phyloP scores from a whole-genome alignment of 225 moss, liverwort and hornwort species.

The Polytrichum commune region DNA sequence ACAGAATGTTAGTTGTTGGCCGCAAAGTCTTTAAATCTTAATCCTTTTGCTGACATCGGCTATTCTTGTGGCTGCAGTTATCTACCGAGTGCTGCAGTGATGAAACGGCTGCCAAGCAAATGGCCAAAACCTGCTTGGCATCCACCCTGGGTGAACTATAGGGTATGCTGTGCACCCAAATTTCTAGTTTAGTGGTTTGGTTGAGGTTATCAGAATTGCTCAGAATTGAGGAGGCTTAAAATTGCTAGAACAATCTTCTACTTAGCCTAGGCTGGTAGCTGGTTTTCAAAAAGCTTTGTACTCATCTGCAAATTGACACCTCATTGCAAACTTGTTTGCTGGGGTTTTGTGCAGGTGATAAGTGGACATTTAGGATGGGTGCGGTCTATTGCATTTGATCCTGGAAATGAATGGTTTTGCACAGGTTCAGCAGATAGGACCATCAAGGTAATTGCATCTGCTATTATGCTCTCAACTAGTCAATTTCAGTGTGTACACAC shows the following conservation, averaged over 20 bases:
- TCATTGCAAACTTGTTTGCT: not conserved
- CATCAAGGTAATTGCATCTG: conserved; percentile 58
- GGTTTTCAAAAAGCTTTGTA: not conserved
- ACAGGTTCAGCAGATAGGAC: conserved; percentile 97
- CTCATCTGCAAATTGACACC: not conserved
- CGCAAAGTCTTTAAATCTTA: not conserved
- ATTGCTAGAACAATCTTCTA: no score
- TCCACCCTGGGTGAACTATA: conserved; percentile 97
- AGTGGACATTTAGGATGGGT: conserved; percentile 99
- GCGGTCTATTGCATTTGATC: conserved; percentile 90
- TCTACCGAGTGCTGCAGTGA: conserved; percentile 90
- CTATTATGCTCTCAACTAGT: not conserved
- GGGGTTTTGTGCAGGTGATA: conserved; percentile 61
- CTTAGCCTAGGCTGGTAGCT: no score
- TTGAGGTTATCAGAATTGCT: no score
- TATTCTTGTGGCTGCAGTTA: conserved; percentile 38
- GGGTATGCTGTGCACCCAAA: conserved; percentile 36
- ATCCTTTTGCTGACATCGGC: not conserved
- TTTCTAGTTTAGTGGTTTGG: not conserved
- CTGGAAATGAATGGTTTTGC: conserved; percentile 99
- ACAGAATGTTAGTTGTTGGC: not conserved
- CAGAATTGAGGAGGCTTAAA: no score
- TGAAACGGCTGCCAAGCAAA: conserved; percentile 96
- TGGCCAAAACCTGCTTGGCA: conserved; percentile 99
- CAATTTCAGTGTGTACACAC: not conserved